phyloP scores from a whole-genome alignment of 495 filamentous ascomycete genomes.

The Annulohypoxylon nitens region DNA sequence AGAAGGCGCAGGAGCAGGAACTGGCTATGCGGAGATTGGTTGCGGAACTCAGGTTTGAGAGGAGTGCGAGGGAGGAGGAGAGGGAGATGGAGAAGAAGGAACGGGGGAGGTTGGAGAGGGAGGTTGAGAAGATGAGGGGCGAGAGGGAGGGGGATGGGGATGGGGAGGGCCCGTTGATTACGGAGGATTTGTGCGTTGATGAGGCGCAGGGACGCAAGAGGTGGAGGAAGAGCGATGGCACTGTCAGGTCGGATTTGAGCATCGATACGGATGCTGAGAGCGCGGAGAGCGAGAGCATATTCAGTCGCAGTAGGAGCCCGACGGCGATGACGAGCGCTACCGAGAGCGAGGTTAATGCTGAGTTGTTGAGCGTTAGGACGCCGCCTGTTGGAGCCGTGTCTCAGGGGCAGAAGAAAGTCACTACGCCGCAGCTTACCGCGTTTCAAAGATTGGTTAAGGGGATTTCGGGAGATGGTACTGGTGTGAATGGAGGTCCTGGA shows the following conservation, averaged over 20 bases:
- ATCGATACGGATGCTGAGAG: conserved; percentile 69
- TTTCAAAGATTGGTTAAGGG: conserved; percentile 67
- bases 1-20: conserved; percentile 75
- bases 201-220: conserved; percentile 64
- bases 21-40: conserved; percentile 71
- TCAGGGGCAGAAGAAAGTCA: background rate
- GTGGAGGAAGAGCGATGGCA: conserved; percentile 67
- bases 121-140: background rate
- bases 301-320: conserved; percentile 70
- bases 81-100: conserved; percentile 48
- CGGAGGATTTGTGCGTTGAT: conserved; percentile 67
- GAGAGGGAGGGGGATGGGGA: background rate
- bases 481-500: conserved; percentile 3
- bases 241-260: conserved; percentile 56
- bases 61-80: conserved; percentile 57
- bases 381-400: background rate
- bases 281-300: conserved; percentile 70
- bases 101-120: conserved; percentile 60
- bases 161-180: conserved; percentile 47
- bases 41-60: conserved; percentile 73
- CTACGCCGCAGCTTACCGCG: conserved; percentile 54
- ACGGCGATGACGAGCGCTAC: conserved; percentile 57
- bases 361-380: conserved; percentile 17
- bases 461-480: conserved; percentile 52
- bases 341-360: conserved; percentile 43